Conservation (phyloP, 2,329 filamentous ascomycete species). For the Paraphaeosphaeria minitans region DNA sequence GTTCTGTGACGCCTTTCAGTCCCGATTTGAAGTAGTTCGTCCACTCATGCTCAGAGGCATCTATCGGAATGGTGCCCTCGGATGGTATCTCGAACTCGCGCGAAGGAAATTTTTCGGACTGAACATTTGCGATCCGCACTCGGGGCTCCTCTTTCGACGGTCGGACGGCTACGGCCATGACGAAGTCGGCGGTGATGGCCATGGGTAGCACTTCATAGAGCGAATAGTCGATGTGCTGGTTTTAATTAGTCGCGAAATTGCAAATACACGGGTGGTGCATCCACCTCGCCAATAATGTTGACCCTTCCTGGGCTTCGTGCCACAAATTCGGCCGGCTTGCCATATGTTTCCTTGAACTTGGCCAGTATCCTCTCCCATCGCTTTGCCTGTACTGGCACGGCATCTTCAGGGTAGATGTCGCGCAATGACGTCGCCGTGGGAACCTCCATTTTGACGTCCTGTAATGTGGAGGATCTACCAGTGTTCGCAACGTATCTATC, state of each 20-base stretch:
- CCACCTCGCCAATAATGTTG: constrained; percentile 90
- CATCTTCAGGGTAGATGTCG: constrained; percentile 82
- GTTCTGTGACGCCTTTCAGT: constrained; percentile 76
- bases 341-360: constrained; percentile 73
- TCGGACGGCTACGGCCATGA: constrained; percentile 75
- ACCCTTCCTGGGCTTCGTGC: constrained; percentile 91
- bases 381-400: constrained; percentile 67
- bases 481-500: not conserved
- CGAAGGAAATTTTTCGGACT: constrained; percentile 73
- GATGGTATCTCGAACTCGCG: constrained; percentile 74
- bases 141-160: constrained; percentile 60
- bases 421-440: constrained; percentile 75
- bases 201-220: constrained; percentile 95
- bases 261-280: not conserved
- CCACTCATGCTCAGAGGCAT: constrained; percentile 87
- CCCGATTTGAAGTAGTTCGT: constrained; percentile 98
- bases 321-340: constrained; percentile 75
- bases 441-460: constrained; percentile 55
- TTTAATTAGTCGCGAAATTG: constrained; percentile 20
- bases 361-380: constrained; percentile 78
- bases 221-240: constrained; percentile 91
- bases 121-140: constrained; percentile 80
- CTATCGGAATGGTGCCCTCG: constrained; percentile 67
- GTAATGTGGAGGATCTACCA: constrained; percentile 1
- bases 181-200: constrained; percentile 88